Conservation (phyloP, 768 basidiomycete genomes). For the Leucosporidium yakuticum region DNA sequence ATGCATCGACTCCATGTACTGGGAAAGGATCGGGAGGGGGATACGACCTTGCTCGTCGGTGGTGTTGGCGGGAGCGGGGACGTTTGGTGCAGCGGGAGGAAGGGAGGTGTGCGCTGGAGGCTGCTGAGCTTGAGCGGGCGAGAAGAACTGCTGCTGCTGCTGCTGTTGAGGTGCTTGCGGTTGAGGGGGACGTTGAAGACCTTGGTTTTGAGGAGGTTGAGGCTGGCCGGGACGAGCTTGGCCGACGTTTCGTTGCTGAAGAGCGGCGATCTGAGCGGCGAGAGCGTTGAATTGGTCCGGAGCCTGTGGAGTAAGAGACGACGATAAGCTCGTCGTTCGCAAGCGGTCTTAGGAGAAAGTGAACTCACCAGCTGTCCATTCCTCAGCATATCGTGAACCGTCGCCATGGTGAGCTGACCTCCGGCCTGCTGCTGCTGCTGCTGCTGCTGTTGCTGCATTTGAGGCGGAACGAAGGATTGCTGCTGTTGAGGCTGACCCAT, state of each 20-base stretch:
- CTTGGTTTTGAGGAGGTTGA: neutral
- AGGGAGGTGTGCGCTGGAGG: neutral
- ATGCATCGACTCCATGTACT: conserved; percentile 15
- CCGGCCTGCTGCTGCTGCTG: conserved; percentile 8
- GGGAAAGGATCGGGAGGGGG: conserved; percentile 18
- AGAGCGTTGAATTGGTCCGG: conserved; percentile 13
- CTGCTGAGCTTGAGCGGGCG: neutral
- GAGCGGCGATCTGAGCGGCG: neutral
- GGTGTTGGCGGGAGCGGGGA: neutral
- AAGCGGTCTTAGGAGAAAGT: conserved; percentile 5
- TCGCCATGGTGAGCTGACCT: conserved; percentile 16
- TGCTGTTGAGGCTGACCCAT: conserved; percentile 8
- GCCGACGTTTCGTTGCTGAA: neutral
- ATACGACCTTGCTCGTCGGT: conserved; percentile 4
- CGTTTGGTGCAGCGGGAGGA: neutral
- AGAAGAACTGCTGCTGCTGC: conserved; percentile 2
- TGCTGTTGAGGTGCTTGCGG: neutral
- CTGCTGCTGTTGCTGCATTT: neutral
- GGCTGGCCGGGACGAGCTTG: neutral
- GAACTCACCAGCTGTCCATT: neutral
- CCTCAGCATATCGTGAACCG: conserved; percentile 22
- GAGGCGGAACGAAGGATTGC: neutral
- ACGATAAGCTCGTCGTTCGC: neutral
- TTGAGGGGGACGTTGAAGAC: neutral
- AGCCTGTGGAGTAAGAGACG: neutral